A percentile compares a stretch with the other conserved stretches of the same genome.
These are phyloP conservation scores for Diacronema lutheri DNA, from an alignment of 78 protist species.

Conservation along the genomic window DNA sequence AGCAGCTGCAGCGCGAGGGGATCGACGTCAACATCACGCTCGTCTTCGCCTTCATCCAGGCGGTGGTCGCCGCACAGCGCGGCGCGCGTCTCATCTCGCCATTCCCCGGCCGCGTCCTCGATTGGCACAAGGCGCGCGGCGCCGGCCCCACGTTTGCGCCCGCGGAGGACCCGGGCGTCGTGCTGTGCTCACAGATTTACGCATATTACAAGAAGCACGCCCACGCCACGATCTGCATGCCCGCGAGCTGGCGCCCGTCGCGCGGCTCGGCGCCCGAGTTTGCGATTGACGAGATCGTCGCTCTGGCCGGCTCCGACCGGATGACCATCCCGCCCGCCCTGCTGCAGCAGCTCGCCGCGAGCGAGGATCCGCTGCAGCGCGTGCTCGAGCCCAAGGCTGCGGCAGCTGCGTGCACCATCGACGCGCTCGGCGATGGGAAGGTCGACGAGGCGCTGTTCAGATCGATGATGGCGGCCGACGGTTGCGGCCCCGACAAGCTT, in stretches of 20 bases:
- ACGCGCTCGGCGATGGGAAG: neutral
- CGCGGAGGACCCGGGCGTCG: conserved; percentile 35
- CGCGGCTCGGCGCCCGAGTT: neutral
- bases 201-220: conserved; percentile 30
- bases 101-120: conserved; percentile 43
- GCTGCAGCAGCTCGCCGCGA: neutral
- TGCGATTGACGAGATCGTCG: conserved; percentile 34
- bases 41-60: conserved; percentile 29
- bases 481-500: conserved; percentile 15
- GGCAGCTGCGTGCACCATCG: neutral
- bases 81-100: conserved; percentile 35
- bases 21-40: conserved; percentile 38
- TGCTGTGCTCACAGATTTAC: neutral
- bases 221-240: conserved; percentile 43
- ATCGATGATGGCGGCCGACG: neutral
- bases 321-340: conserved; percentile 40
- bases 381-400: neutral
- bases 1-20: conserved; percentile 35
- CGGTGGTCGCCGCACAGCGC: conserved; percentile 27
- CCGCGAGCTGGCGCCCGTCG: conserved; percentile 43
- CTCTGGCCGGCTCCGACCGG: conserved; percentile 34
- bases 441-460: neutral
- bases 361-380: neutral
- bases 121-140: conserved; percentile 28
- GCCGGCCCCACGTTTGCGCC: neutral